phyloP scores from a whole-genome alignment of 768 basidiomycete genomes.

The Leucocoprinus leucothites region DNA sequence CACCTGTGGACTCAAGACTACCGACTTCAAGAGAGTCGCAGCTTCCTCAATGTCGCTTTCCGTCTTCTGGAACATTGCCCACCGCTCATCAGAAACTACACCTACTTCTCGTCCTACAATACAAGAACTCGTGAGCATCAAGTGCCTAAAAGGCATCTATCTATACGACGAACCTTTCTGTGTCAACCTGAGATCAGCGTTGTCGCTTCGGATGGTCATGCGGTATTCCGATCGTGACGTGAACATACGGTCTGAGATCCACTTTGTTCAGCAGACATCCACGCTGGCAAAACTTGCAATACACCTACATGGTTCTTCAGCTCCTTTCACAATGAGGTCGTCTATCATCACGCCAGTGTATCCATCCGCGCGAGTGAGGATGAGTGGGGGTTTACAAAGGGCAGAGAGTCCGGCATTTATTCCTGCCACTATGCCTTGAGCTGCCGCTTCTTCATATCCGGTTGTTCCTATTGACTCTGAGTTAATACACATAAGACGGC shows the following conservation, averaged over 20 bases:
- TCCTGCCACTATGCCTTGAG: conserved; percentile 85
- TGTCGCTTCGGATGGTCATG: conserved; percentile 84
- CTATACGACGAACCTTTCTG: conserved; percentile 52
- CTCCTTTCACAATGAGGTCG: conserved; percentile 83
- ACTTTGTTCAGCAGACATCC: conserved; percentile 1
- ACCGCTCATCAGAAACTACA: conserved; percentile 43
- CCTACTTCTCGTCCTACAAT: conserved; percentile 38
- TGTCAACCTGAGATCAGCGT: conserved; percentile 82
- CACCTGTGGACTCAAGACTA: conserved; percentile 42
- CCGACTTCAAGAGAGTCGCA: conserved; percentile 31
- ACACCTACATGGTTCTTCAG: conserved; percentile 83
- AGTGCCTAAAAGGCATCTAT: neutral
- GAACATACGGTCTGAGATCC: conserved; percentile 82
- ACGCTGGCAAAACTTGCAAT: neutral
- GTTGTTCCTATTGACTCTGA: conserved; percentile 59
- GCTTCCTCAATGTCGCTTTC: conserved; percentile 31
- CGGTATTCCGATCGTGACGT: conserved; percentile 90
- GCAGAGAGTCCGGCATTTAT: conserved; percentile 83
- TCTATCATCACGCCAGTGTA: conserved; percentile 92
- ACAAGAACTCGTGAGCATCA: neutral
- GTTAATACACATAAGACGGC: neutral
- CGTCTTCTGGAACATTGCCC: conserved; percentile 33
- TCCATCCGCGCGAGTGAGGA: conserved; percentile 80
- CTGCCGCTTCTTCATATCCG: conserved; percentile 93
- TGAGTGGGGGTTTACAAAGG: conserved; percentile 48